Conservation (phyloP, 2,329 filamentous ascomycete genomes). For the Phaeophleospora eucalypticola region DNA sequence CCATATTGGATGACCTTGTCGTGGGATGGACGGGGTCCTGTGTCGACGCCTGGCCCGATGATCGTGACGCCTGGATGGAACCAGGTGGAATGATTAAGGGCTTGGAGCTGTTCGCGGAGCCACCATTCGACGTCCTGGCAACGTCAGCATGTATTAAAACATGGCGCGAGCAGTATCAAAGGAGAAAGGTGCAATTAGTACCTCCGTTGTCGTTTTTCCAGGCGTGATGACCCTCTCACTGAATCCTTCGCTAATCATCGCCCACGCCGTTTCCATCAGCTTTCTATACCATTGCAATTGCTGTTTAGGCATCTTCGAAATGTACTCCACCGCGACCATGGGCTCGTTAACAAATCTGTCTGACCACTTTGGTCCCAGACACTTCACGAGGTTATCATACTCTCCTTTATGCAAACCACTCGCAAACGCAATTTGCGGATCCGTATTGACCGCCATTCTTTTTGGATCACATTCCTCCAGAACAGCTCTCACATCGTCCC, state of each 20-base stretch:
- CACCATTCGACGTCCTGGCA: conserved; percentile 21
- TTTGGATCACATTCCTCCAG: conserved; percentile 11
- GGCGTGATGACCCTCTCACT: conserved; percentile 14
- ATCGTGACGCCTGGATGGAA: conserved; percentile 20
- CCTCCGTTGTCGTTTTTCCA: conserved; percentile 13
- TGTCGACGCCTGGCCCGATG: conserved; percentile 2
- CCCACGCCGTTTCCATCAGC: conserved; percentile 20
- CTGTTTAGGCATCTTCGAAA: conserved; percentile 16
- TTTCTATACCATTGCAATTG: conserved; percentile 17
- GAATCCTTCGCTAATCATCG: conserved; percentile 18
- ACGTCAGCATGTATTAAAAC: no score
- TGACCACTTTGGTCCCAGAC: conserved; percentile 11
- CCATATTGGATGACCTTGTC: conserved; percentile 7
- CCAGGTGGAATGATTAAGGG: conserved; percentile 21
- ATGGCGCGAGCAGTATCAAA: neutral
- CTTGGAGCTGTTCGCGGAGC: conserved; percentile 19
- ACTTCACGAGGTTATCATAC: conserved; percentile 4
- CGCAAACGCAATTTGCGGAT: conserved; percentile 20
- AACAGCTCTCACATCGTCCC: conserved; percentile 7
- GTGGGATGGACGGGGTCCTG: neutral
- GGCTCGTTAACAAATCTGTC: conserved; percentile 12
- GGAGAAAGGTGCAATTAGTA: neutral
- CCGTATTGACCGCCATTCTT: conserved; percentile 15
- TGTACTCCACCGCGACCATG: conserved; percentile 19
- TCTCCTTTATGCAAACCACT: conserved; percentile 18